Evolutionary conservation across 768 basidiomycete genomes (phyloP).

Genomic region (Clitopilus passeckerianus): DNA sequence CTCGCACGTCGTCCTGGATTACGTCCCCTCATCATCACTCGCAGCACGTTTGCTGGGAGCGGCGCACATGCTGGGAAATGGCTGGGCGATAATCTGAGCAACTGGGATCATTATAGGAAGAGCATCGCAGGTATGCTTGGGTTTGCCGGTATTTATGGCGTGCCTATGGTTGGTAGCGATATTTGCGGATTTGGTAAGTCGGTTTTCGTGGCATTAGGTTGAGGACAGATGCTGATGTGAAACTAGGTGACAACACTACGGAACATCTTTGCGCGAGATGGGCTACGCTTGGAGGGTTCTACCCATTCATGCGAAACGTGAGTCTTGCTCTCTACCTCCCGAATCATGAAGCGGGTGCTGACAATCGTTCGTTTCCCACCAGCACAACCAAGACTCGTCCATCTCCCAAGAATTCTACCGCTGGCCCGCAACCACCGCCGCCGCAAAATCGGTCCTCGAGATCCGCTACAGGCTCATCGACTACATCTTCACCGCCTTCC

Average conservation of each 20-base stretch:
- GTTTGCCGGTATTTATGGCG: constrained; percentile 60
- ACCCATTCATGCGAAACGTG: constrained; percentile 77
- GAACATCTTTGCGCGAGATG: constrained; percentile 70
- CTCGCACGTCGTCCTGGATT: constrained; percentile 55
- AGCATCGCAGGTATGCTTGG: constrained; percentile 64
- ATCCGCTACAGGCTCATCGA: constrained; percentile 67
- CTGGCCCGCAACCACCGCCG: constrained; percentile 52
- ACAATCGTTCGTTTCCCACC: not conserved
- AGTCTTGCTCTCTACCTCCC: constrained; percentile 13
- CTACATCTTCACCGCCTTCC: constrained; percentile 70
- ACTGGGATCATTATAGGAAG: constrained; percentile 53
- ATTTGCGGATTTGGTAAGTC: constrained; percentile 60
- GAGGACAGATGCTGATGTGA: not conserved
- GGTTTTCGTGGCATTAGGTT: not conserved
- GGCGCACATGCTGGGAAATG: constrained; percentile 68
- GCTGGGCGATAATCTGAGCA: constrained; percentile 63
- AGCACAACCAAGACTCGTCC: constrained; percentile 52
- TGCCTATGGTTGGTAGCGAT: constrained; percentile 77
- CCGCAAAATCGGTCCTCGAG: constrained; percentile 55
- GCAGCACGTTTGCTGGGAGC: constrained; percentile 69
- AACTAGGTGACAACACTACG: constrained; percentile 51
- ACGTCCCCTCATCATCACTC: constrained; percentile 63
- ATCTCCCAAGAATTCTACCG: constrained; percentile 66
- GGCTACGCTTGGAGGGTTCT: constrained; percentile 74
- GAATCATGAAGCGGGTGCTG: not conserved